Base-by-base conservation (phyloP, 2,329 filamentous ascomycete genomes). In the Capronia americana region DNA sequence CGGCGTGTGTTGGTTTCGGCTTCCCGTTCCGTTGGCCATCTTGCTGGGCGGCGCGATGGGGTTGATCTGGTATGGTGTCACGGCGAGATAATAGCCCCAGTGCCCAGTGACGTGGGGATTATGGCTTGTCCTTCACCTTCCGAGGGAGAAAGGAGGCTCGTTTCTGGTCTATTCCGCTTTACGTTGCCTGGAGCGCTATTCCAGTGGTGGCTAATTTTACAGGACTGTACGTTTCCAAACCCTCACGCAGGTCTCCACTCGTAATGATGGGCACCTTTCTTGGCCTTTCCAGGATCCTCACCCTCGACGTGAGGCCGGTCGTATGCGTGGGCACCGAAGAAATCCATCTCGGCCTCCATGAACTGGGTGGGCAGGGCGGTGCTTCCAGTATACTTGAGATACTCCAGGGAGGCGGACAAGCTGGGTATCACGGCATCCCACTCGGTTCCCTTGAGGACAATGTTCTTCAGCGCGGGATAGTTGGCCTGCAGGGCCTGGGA, bases 1-100 rank as follows among this genome's bases (percentile, higher is more conserved):
- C 3, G 79, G 78, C 5, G 81, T 79, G 50, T 75, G 77, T 24
- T 85, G 82, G 79, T 85, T 85, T 69, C 74, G 75, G 3, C 66
- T 85, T 2, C 77, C 73, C 32, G 77, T 83, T 0, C 77, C 82
- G 0, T 54, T 79, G 34, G 79, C 81, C 0, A 84, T 84, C 69
- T 54, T 84, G 0, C 34, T 81, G 30, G 83, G 83, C 0, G 83
- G 78, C 3, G 73, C 79, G 11, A 72, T 84, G 71, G 83, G 83
- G 0, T 66, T 85, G 63, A 75, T 79, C 57, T 78, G 83, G 76
- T 84, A 81, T 73, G 83, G 77, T 0, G 81, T 65, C 57, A 56
- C 32, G 11, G n/a, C 55, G n/a, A 46, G 55, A 1, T 41, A 24
- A 41, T 4, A 14, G 5, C 5, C 50, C 28, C 28, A 28, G 28